phyloP scores from a whole-genome alignment of 2,329 filamentous ascomycete genomes.

The Chaetothyriales sp. region DNA sequence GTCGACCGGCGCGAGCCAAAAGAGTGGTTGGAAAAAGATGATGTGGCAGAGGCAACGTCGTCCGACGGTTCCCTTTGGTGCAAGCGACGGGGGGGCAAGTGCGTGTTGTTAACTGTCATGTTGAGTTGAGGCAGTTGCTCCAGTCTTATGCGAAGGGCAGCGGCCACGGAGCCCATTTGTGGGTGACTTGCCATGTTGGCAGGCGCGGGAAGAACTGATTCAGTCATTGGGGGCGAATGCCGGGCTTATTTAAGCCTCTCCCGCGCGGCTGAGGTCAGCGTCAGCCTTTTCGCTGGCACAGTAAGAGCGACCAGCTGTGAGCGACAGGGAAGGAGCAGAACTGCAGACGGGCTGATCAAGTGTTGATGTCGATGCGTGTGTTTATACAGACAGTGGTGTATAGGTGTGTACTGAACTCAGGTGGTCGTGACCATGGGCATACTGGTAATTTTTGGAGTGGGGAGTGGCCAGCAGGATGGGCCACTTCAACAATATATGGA shows the following conservation, averaged over 20 bases:
- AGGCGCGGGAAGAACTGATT: constrained; percentile 12
- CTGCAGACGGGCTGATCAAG: not conserved
- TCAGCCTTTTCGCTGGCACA: not conserved
- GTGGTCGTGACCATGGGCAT: not conserved
- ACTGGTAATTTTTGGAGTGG: not conserved
- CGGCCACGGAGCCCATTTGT: constrained; percentile 16
- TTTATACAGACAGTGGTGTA: not conserved
- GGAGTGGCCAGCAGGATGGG: not conserved
- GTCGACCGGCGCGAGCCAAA: constrained; percentile 8
- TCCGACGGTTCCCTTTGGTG: constrained; percentile 8
- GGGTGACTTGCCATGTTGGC: constrained; percentile 12
- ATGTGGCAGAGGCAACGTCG: constrained; percentile 13
- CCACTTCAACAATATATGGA: not conserved
- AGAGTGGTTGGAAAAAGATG: constrained; percentile 15
- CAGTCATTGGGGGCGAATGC: constrained; percentile 6
- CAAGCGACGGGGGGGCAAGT: constrained; percentile 5
- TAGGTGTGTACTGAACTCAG: not conserved
- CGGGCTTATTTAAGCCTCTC: not conserved
- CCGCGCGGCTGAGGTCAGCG: too few relatives aligned
- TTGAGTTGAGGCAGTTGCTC: constrained; percentile 15
- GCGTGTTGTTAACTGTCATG: constrained; percentile 12
- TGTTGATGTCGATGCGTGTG: not conserved
- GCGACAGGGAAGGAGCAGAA: not conserved
- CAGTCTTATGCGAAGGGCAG: constrained; percentile 14
- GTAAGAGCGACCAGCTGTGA: not conserved